Evolutionary conservation across 352 stramenopile species (phyloP), one percentile per base, ranked within the genome.

Genomic region (Globisporangium perplexum): DNA sequence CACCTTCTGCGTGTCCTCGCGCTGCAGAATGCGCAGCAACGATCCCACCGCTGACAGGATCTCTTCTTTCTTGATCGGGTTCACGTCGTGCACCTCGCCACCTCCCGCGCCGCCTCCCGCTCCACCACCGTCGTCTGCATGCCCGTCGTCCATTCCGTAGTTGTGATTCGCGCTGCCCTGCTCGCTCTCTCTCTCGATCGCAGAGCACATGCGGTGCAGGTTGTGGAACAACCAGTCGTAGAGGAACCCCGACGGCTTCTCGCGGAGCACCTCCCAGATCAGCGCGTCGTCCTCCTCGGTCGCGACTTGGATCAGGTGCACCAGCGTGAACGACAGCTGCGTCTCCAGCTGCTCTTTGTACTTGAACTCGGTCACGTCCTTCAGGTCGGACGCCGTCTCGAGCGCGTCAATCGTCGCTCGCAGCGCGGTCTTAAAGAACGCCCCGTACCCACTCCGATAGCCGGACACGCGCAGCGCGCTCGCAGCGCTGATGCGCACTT

Each of bases 161-260:
- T 50, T 52, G 24, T 51, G 50, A 33, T 45, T 47, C 0, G 50
- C 47, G 3, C 41, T 53, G 41, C 41, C 41, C n/a, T 17, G 41
- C 41, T 85, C 68, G 15, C 57, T 68, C 30, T 87, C 81, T n/a
- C 67, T 59, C 44, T 91, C 81, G 26, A 89, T 87, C 1, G 63
- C 66, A 7, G 66, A 71, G 18, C 77, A 73, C 80, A 95, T 93
- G 47, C 83, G 83, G 66, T 95, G 80, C 31, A 93, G 58, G 41
- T 95, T 90, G 62, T 95, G 84, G 49, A 88, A 86, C 44, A 95
- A 58, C 84, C 84, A 95, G 53, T 95, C 84, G 61, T 93, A 95
- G n/a, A 95, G 57, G 63, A 93, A 95, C 8, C 67, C 68, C 3
- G 66, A 66, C 23, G 82, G 72, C 50, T 95, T 92, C 41, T 57